Conservation (phyloP, 2,329 filamentous ascomycete species). For the Apiospora aurea region DNA sequence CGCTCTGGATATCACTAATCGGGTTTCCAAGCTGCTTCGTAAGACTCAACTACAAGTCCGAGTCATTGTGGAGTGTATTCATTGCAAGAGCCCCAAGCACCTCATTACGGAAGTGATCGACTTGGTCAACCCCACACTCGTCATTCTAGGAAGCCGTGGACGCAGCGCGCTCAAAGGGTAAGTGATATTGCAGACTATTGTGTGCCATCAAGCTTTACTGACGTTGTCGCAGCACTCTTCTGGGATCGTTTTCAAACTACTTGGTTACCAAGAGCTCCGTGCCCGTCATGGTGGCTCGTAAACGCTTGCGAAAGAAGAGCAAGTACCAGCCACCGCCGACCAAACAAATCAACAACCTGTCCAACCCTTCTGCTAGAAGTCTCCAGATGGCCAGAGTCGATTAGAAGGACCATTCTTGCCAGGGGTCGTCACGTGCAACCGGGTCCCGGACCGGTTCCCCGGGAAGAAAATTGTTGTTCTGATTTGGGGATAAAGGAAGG, state of each 20-base stretch:
- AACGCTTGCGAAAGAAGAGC: constrained; percentile 85
- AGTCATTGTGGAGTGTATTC: constrained; percentile 93
- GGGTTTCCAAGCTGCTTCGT: constrained; percentile 82
- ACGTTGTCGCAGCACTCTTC: constrained; percentile 73
- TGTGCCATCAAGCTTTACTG: constrained; percentile 31
- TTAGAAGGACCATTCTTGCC: constrained; percentile 45
- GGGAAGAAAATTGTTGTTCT: neutral
- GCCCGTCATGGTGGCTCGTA: constrained; percentile 96
- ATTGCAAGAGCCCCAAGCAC: constrained; percentile 97
- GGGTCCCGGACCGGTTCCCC: neutral
- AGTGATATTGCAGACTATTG: constrained; percentile 43
- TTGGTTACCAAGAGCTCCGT: constrained; percentile 95
- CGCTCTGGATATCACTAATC: constrained; percentile 82
- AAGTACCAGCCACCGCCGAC: constrained; percentile 77
- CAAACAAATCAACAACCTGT: constrained; percentile 82
- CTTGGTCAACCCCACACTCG: constrained; percentile 86
- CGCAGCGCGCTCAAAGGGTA: constrained; percentile 93
- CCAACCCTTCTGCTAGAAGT: constrained; percentile 69
- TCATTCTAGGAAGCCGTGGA: constrained; percentile 90
- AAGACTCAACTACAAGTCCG: constrained; percentile 93
- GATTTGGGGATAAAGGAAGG: neutral
- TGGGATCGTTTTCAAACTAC: constrained; percentile 97
- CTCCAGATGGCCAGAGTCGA: constrained; percentile 80
- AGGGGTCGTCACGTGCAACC: neutral
- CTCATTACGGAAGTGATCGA: constrained; percentile 98